These are phyloP conservation scores for Chaetomium fimeti DNA, from an alignment of 495 filamentous ascomycete genomes.

Conservation along the genomic window DNA sequence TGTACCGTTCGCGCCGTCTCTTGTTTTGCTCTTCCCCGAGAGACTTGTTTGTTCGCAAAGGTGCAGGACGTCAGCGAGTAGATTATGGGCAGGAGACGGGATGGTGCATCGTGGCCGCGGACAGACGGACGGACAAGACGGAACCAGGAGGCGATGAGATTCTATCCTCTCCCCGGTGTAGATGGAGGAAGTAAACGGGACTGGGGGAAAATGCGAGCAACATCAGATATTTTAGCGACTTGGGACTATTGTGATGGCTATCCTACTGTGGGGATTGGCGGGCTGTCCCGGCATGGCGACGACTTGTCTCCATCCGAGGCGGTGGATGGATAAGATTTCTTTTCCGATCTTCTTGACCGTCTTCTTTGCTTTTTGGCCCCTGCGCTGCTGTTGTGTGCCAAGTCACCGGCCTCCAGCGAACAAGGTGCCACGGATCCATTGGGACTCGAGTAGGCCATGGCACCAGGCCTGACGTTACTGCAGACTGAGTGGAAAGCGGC, in stretches of 20 bases:
- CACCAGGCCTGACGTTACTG: constrained; percentile 18
- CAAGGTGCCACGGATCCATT: constrained; percentile 32
- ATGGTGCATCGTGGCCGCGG: constrained; percentile 44
- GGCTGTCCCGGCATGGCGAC: background rate
- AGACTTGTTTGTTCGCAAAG: constrained; percentile 45
- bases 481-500: constrained; percentile 17
- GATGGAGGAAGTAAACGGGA: background rate
- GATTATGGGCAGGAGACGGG: constrained; percentile 44
- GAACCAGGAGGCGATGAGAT: constrained; percentile 6
- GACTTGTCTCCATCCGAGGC: constrained; percentile 13
- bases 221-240: constrained; percentile 8
- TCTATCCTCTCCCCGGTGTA: constrained; percentile 1
- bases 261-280: constrained; percentile 14
- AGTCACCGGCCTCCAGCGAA: constrained; percentile 25
- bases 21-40: constrained; percentile 6
- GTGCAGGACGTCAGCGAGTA: constrained; percentile 42
- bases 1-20: constrained; percentile 21
- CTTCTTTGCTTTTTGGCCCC: constrained; percentile 21
- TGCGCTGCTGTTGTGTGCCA: constrained; percentile 27
- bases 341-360: constrained; percentile 21
- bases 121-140: constrained; percentile 15
- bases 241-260: background rate
- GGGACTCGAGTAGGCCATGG: constrained; percentile 27
- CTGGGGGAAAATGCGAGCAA: background rate
- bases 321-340: constrained; percentile 24